Conservation (phyloP, 441 rosid species). For the Flueggea neowawraea region DNA sequence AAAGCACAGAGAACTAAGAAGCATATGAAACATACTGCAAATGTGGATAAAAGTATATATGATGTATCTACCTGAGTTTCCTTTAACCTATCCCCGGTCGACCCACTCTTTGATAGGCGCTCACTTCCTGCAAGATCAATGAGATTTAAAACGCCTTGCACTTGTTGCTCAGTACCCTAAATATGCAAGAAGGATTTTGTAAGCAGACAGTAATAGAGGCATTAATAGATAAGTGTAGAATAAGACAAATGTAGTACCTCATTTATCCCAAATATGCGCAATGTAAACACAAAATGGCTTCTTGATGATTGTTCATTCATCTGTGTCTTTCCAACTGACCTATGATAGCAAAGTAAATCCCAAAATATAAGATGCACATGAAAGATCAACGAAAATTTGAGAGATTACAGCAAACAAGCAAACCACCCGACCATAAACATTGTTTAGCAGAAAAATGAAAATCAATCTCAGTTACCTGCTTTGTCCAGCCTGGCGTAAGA, state of each 20-base stretch:
- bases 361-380: too few relatives aligned
- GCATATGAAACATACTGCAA: not conserved
- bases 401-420: too few relatives aligned
- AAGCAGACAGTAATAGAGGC: not conserved
- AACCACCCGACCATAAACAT: too few relatives aligned
- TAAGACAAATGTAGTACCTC: slow-evolving; percentile 45
- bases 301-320: slow-evolving; percentile 99
- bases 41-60: not conserved
- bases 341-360: slow-evolving; percentile 11
- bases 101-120: slow-evolving; percentile 84
- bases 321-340: slow-evolving; percentile 92
- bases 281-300: slow-evolving; percentile 94
- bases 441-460: too few relatives aligned
- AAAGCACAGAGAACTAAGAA: not conserved
- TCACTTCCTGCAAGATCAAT: slow-evolving; percentile 99
- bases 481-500: slow-evolving; percentile 83
- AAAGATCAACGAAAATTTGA: too few relatives aligned
- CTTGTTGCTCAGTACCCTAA: slow-evolving; percentile 92
- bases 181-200: slow-evolving; percentile 8
- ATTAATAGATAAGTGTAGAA: not conserved
- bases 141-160: slow-evolving; percentile 86
- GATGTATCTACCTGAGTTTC: slow-evolving; percentile 75
- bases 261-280: slow-evolving; percentile 83
- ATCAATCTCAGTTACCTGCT: slow-evolving; percentile 57
- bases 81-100: slow-evolving; percentile 90